These are phyloP conservation scores for Populus deltoides DNA, from an alignment of 345 rosid species.

Conservation along the genomic window DNA sequence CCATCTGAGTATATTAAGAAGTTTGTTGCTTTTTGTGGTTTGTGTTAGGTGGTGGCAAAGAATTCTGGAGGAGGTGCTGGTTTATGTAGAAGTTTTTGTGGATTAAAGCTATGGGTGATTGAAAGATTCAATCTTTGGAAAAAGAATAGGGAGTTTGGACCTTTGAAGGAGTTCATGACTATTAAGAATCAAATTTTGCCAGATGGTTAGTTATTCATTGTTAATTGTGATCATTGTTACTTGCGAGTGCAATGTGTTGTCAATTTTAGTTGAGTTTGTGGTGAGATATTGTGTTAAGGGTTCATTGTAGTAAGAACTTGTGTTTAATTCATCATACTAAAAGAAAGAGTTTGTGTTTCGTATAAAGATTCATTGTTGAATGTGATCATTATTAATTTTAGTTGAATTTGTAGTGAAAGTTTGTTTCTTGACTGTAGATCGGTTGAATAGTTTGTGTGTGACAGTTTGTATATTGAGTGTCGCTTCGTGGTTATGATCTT, in stretches of 20 bases:
- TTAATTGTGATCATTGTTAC: not conserved
- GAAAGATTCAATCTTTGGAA: constrained; percentile 37
- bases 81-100: constrained; percentile 41
- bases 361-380: not conserved
- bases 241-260: not conserved
- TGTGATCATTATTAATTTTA: not conserved
- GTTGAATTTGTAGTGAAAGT: not conserved
- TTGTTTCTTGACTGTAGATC: not conserved
- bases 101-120: constrained; percentile 43
- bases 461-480: not conserved
- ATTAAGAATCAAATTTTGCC: constrained; percentile 27
- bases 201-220: constrained; percentile 21
- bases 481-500: not conserved
- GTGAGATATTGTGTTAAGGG: not conserved
- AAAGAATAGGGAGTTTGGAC: constrained; percentile 23
- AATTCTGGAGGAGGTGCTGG: constrained; percentile 36
- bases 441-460: not conserved
- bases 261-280: not conserved
- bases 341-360: not conserved
- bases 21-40: not conserved
- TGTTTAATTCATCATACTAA: not conserved
- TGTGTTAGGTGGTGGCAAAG: constrained; percentile 30
- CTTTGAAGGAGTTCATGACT: constrained; percentile 33
- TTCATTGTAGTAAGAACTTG: not conserved
- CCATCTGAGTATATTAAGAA: not conserved